Evolutionary conservation across 2,329 filamentous ascomycete species (phyloP).

Genomic region (Calonectria crousiana): DNA sequence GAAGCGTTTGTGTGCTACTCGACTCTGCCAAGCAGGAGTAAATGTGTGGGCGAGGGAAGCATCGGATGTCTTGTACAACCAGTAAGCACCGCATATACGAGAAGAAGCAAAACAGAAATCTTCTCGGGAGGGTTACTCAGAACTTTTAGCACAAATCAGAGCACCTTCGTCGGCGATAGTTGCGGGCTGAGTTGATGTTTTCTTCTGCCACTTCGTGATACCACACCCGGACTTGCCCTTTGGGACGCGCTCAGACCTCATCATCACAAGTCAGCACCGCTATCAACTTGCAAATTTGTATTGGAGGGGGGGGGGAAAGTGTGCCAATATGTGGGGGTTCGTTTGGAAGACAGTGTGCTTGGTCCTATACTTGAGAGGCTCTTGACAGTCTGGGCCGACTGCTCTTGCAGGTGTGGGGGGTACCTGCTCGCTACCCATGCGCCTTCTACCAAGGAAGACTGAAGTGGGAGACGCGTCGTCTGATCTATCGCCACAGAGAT

Average conservation of each 20-base stretch:
- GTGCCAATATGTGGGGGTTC: background rate
- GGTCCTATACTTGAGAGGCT: background rate
- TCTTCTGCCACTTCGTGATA: background rate
- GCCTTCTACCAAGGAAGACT: too few relatives aligned
- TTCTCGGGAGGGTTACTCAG: background rate
- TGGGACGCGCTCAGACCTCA: background rate
- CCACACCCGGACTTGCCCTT: background rate
- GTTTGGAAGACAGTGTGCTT: too few relatives aligned
- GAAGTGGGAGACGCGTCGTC: too few relatives aligned
- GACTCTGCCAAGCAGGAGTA: background rate
- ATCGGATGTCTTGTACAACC: background rate
- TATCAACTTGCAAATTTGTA: background rate
- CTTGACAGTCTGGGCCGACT: background rate
- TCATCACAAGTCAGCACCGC: background rate
- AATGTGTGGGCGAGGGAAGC: background rate
- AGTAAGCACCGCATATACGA: background rate
- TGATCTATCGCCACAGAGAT: background rate
- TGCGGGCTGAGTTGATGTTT: background rate
- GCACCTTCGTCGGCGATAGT: background rate
- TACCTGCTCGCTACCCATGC: background rate
- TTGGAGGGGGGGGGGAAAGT: too few relatives aligned
- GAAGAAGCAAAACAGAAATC: background rate
- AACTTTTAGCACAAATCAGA: too few relatives aligned
- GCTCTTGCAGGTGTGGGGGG: background rate
- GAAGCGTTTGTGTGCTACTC: background rate